These are phyloP conservation scores for Debaryomyces coudertii DNA, from an alignment of 1,139 yeast species.

Conservation along the genomic window DNA sequence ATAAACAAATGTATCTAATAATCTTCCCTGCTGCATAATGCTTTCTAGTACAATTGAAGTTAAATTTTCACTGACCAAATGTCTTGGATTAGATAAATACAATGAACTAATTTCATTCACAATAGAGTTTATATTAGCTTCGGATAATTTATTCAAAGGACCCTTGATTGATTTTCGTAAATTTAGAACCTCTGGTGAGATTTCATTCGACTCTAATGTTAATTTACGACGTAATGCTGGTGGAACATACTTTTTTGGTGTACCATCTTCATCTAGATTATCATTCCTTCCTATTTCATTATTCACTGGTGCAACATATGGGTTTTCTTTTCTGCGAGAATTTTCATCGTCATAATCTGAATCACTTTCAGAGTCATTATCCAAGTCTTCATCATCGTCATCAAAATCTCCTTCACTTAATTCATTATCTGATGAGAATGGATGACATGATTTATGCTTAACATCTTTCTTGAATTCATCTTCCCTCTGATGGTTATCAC, in stretches of 20 bases:
- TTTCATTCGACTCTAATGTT: slow-evolving; percentile 37
- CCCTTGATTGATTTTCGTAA: slow-evolving; percentile 72
- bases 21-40: slow-evolving; percentile 62
- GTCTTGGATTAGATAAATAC: slow-evolving; percentile 71
- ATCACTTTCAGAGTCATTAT: slow-evolving; percentile 44
- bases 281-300: slow-evolving; percentile 12
- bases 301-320: slow-evolving; percentile 76
- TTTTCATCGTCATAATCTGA: slow-evolving; percentile 36
- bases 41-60: slow-evolving; percentile 67
- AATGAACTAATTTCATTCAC: slow-evolving; percentile 67
- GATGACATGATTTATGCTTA: slow-evolving; percentile 30
- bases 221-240: slow-evolving; percentile 74
- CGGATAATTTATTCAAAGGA: slow-evolving; percentile 82
- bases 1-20: slow-evolving; percentile 77
- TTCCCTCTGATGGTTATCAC: slow-evolving; percentile 15
- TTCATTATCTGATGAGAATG: slow-evolving; percentile 43
- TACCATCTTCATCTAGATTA: slow-evolving; percentile 16
- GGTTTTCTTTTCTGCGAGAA: slow-evolving; percentile 64
- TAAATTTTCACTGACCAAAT: slow-evolving; percentile 70
- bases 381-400: slow-evolving; percentile 22
- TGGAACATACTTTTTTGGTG: slow-evolving; percentile 64
- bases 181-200: slow-evolving; percentile 51
- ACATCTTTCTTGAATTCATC: slow-evolving; percentile 14
- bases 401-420: slow-evolving; percentile 40
- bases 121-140: slow-evolving; percentile 74